Conservation (phyloP, 2,329 filamentous ascomycete species). For the Paecilomyces sp. region DNA sequence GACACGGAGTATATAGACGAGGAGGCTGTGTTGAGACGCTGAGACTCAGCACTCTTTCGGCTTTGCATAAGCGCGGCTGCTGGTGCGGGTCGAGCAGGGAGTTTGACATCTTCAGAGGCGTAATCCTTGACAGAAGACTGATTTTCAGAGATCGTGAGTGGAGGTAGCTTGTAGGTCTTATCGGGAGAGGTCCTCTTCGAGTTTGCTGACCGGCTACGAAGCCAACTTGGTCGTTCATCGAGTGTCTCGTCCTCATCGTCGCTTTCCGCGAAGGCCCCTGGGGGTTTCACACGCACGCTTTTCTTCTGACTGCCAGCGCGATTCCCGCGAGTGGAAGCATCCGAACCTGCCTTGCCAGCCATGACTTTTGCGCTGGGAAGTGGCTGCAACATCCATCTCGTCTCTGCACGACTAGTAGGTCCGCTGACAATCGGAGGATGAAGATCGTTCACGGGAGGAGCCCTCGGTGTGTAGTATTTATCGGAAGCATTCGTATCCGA, state of each 20-base stretch:
- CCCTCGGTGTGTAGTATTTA: slow-evolving; percentile 55
- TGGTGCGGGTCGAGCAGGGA: slow-evolving; percentile 2
- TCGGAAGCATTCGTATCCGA: slow-evolving; percentile 30
- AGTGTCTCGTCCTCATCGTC: slow-evolving; percentile 5
- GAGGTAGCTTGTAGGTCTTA: slow-evolving; percentile 1
- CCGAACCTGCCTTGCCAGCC: slow-evolving; percentile 64
- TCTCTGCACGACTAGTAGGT: slow-evolving; percentile 61
- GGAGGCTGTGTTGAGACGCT: not conserved
- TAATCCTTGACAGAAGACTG: not conserved
- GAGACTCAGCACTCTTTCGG: not conserved
- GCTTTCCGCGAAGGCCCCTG: slow-evolving; percentile 1
- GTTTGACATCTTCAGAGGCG: not conserved
- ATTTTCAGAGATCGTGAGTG: slow-evolving; percentile 1
- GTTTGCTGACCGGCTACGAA: not conserved
- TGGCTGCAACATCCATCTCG: slow-evolving; percentile 87
- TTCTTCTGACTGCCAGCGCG: slow-evolving; percentile 11
- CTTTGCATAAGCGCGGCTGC: not conserved
- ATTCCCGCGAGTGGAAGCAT: slow-evolving; percentile 14
- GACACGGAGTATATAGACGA: slow-evolving; percentile 2
- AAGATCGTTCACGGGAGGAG: slow-evolving; percentile 76
- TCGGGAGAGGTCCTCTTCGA: slow-evolving; percentile 1
- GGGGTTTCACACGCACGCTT: slow-evolving; percentile 2
- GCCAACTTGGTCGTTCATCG: not conserved
- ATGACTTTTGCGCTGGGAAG: slow-evolving; percentile 85
- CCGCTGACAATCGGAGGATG: slow-evolving; percentile 78